Base-by-base conservation (phyloP, 345 rosid species). In the Corchorus olitorius region DNA sequence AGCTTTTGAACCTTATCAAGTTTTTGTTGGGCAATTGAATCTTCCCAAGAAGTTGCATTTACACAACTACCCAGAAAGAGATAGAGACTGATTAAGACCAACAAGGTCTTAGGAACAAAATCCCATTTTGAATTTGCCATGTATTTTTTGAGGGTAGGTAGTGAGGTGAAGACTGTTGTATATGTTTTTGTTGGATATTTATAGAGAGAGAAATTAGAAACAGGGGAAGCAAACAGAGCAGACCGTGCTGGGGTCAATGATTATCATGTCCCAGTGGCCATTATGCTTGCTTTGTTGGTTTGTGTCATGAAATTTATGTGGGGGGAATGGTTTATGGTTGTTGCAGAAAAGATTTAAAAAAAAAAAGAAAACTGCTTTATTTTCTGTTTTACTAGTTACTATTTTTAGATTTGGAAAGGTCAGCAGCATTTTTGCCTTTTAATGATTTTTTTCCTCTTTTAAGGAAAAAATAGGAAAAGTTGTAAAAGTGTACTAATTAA, bases 1-100 rank as follows among this genome's bases (percentile, higher is more conserved):
- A 95, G 84, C 34, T 74, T 75, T 2, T 50, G 60, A 76, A 95
- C 91, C 81, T 82, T 85, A 86, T 95, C 97, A 43, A 87, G 81
- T 66, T 85, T 55, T 82, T 90, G 96, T 77, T 84, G 90, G 58
- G 72, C 68, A 70, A 66, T 52, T 46, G 87, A 81, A 76, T 83
- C 84, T 41, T 72, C 65, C 39, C 39, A 55, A 34, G 59, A 62
- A 63, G 19, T 20, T 39, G 72, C 77, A 48, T 66, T 48, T 67
- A 77, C 22, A 74, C 80, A 20, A 45, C 9, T 72, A 20, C 75
- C 86, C 87, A 86, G 70, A 60, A 69, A 61, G 75, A 81, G 75
- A 77, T 50, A 20, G 33, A 76, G 45, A 39, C 48, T 65, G 69
- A 75, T 7, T 35, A 72, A 53, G 16, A 65, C 9, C 19, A 85